Evolutionary conservation across 371 early-diverging fungal genomes (phyloP).

Genomic region (Lichtheimia hyalospora): DNA sequence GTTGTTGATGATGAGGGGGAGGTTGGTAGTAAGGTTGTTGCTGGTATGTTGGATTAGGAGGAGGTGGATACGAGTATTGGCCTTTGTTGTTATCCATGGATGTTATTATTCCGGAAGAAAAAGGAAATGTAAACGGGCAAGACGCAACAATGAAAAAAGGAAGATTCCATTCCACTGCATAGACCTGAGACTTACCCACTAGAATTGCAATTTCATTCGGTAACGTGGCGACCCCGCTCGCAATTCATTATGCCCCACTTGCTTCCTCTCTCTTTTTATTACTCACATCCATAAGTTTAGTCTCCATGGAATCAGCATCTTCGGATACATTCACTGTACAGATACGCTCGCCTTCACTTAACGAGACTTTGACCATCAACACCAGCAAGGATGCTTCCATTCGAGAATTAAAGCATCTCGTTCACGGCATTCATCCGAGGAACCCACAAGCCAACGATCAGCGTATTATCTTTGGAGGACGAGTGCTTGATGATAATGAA

Average conservation of each 20-base stretch:
- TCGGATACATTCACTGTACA: conserved; percentile 19
- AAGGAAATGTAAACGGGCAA: no score
- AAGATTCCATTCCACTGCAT: no score
- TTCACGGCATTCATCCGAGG: conserved; percentile 37
- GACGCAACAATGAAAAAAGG: no score
- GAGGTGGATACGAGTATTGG: no score
- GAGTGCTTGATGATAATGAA: conserved; percentile 31
- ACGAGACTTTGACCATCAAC: conserved; percentile 31
- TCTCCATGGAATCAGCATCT: neutral
- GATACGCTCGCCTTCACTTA: conserved; percentile 44
- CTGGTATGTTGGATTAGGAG: no score
- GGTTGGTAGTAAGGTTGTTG: conserved; percentile 1
- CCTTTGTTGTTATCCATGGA: no score
- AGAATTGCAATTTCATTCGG: conserved; percentile 1
- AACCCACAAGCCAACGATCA: conserved; percentile 35
- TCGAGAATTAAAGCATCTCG: conserved; percentile 22
- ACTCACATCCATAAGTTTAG: neutral
- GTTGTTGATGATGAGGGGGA: conserved; percentile 11
- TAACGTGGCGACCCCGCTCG: conserved; percentile 28
- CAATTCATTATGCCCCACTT: conserved; percentile 6
- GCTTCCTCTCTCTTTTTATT: conserved; percentile 1
- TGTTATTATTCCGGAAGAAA: no score
- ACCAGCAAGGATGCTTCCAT: conserved; percentile 22
- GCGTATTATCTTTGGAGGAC: conserved; percentile 45
- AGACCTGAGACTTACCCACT: no score